Percentiles rank a stretch among this genome's conserved stretches.
These are phyloP conservation scores for Suhomyces kilbournensis DNA, from an alignment of 805 yeast genomes.

Conservation along the genomic window DNA sequence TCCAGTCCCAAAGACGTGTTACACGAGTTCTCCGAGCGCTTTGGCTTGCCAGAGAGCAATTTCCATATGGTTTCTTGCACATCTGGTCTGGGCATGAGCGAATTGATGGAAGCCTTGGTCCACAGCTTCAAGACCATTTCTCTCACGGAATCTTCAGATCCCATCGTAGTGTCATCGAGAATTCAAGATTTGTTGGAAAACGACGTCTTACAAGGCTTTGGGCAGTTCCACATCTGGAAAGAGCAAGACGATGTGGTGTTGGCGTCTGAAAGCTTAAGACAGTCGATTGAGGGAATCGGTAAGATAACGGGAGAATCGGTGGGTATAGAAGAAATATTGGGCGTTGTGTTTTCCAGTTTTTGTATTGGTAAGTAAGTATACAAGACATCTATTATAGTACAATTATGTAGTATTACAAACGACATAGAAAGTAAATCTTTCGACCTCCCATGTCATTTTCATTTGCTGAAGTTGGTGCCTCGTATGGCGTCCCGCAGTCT, in stretches of 20 bases:
- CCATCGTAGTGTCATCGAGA: slow-evolving; percentile 70
- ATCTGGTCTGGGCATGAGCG: slow-evolving; percentile 52
- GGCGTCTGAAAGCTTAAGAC: slow-evolving; percentile 72
- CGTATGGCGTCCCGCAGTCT: slow-evolving; percentile 40
- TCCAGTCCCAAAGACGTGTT: background rate
- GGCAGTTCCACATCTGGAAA: slow-evolving; percentile 53
- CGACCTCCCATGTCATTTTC: slow-evolving; percentile 46
- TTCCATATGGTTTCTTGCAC: slow-evolving; percentile 56
- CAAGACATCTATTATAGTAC: background rate
- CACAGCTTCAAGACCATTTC: slow-evolving; percentile 48
- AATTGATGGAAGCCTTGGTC: slow-evolving; percentile 43
- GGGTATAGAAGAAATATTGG: slow-evolving; percentile 87
- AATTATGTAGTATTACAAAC: slow-evolving; percentile 23
- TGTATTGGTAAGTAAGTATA: slow-evolving; percentile 81
- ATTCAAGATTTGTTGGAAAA: slow-evolving; percentile 69
- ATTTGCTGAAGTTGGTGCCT: slow-evolving; percentile 45
- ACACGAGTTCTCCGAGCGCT: slow-evolving; percentile 6
- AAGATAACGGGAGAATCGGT: slow-evolving; percentile 87
- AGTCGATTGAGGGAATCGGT: slow-evolving; percentile 83
- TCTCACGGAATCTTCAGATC: slow-evolving; percentile 51
- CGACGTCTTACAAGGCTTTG: slow-evolving; percentile 74
- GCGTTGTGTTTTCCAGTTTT: slow-evolving; percentile 85
- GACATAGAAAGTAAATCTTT: slow-evolving; percentile 33
- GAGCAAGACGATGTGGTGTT: slow-evolving; percentile 67
- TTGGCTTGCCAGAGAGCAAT: slow-evolving; percentile 11